Conservation (phyloP, 106 monocot genomes). For the Dioscorea zingiberensis region DNA sequence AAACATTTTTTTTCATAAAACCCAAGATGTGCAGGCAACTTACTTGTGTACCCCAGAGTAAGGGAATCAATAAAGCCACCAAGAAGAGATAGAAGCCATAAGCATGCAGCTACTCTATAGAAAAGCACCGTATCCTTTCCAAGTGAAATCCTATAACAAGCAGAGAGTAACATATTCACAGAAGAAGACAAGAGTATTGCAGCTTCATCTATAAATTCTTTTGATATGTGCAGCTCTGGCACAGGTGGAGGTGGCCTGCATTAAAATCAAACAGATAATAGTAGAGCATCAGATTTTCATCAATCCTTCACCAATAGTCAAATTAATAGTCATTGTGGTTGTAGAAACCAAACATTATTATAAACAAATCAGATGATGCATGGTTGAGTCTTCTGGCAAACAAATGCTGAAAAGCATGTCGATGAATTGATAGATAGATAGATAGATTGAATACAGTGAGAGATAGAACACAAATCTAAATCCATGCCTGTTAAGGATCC, state of each 20-base stretch:
- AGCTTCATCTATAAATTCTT: slow-evolving; percentile 33
- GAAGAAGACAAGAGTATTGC: slow-evolving; percentile 27
- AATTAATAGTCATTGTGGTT: background rate
- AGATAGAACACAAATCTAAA: too few species aligned
- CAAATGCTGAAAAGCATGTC: too few species aligned
- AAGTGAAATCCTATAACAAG: slow-evolving; percentile 39
- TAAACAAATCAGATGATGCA: too few species aligned
- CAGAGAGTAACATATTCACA: slow-evolving; percentile 40
- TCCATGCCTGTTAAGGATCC: slow-evolving; percentile 64
- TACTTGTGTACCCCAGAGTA: slow-evolving; percentile 54
- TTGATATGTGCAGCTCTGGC: slow-evolving; percentile 52
- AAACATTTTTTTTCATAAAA: too few species aligned
- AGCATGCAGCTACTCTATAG: slow-evolving; percentile 30
- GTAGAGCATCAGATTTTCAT: too few species aligned
- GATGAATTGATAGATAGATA: too few species aligned
- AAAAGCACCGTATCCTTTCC: slow-evolving; percentile 66
- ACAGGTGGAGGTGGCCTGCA: slow-evolving; percentile 77
- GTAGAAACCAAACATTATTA: too few species aligned
- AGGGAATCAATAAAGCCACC: slow-evolving; percentile 51
- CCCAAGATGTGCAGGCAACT: slow-evolving; percentile 7
- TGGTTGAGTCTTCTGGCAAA: too few species aligned
- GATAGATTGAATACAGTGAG: background rate
- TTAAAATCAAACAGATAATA: background rate
- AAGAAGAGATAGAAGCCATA: slow-evolving; percentile 53
- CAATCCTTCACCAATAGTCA: too few species aligned